Evolutionary conservation across 1,284 basidiomycete species (phyloP).

Genomic region (Xerocomus minutiporus): DNA sequence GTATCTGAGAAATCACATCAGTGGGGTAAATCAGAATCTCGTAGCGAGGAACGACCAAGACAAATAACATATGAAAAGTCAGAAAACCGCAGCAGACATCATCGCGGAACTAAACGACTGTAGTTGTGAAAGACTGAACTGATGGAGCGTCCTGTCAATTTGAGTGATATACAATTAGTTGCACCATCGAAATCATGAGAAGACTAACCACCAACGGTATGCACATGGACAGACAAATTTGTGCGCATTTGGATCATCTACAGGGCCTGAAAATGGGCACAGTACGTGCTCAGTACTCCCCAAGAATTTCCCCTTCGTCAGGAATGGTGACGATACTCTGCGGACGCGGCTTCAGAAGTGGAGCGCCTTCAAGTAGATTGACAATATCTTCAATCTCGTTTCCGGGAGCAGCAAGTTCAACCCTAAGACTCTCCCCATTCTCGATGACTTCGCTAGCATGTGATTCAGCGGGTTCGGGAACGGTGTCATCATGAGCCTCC

Average conservation of each 20-base stretch:
- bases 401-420: slow-evolving; percentile 20
- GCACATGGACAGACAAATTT: slow-evolving; percentile 21
- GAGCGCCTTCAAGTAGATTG: slow-evolving; percentile 51
- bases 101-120: slow-evolving; percentile 33
- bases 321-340: slow-evolving; percentile 45
- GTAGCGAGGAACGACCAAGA: slow-evolving; percentile 13
- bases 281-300: slow-evolving; percentile 20
- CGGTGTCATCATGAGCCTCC: slow-evolving; percentile 13
- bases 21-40: slow-evolving; percentile 9
- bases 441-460: slow-evolving; percentile 3
- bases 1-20: slow-evolving; percentile 1
- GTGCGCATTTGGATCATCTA: slow-evolving; percentile 21
- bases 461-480: slow-evolving; percentile 9
- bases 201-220: slow-evolving; percentile 29
- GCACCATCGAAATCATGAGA: neutral
- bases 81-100: slow-evolving; percentile 21
- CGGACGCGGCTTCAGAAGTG: slow-evolving; percentile 38
- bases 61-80: slow-evolving; percentile 16
- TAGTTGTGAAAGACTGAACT: slow-evolving; percentile 26
- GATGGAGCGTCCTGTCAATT: slow-evolving; percentile 13
- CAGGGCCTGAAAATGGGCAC: slow-evolving; percentile 9
- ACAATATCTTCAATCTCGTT: slow-evolving; percentile 60
- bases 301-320: slow-evolving; percentile 36
- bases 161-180: neutral
- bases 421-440: slow-evolving; percentile 14